Percentiles rank a stretch among this genome's conserved stretches.
phyloP scores from a whole-genome alignment of 2,329 filamentous ascomycete genomes.

The Elsinoe australis region DNA sequence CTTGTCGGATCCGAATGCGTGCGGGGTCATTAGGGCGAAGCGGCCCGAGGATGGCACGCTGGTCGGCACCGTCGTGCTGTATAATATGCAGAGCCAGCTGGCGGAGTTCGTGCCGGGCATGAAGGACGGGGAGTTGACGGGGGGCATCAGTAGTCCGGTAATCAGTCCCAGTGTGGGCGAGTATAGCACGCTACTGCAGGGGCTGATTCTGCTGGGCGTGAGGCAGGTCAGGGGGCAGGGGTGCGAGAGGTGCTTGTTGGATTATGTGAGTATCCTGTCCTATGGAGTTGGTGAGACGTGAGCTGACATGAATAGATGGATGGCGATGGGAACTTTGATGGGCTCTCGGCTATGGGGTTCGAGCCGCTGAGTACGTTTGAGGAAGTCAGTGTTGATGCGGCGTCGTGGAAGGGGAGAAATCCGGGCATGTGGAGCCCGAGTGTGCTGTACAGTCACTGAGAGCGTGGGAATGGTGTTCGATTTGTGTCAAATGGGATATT shows the following conservation, averaged over 20 bases:
- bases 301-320: constrained; percentile 49
- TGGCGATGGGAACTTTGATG: constrained; percentile 64
- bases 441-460: constrained; percentile 1
- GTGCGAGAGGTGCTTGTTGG: constrained; percentile 63
- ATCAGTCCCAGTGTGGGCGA: constrained; percentile 61
- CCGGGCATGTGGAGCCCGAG: constrained; percentile 37
- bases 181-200: constrained; percentile 67
- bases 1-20: constrained; percentile 61
- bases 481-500: too few species aligned
- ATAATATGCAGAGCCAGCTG: constrained; percentile 60
- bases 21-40: constrained; percentile 78
- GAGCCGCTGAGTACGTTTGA: constrained; percentile 72
- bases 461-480: too few species aligned
- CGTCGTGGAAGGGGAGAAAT: constrained; percentile 44
- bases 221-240: constrained; percentile 75
- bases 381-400: constrained; percentile 63
- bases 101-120: constrained; percentile 63
- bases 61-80: constrained; percentile 72
- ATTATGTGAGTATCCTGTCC: constrained; percentile 57
- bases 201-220: constrained; percentile 70
- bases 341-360: constrained; percentile 72
- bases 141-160: constrained; percentile 73
- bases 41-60: constrained; percentile 58
- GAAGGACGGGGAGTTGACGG: constrained; percentile 51
- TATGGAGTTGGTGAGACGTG: neutral